These are phyloP conservation scores for Epichloe glyceriae DNA, from an alignment of 2,329 filamentous ascomycete species.

Conservation along the genomic window DNA sequence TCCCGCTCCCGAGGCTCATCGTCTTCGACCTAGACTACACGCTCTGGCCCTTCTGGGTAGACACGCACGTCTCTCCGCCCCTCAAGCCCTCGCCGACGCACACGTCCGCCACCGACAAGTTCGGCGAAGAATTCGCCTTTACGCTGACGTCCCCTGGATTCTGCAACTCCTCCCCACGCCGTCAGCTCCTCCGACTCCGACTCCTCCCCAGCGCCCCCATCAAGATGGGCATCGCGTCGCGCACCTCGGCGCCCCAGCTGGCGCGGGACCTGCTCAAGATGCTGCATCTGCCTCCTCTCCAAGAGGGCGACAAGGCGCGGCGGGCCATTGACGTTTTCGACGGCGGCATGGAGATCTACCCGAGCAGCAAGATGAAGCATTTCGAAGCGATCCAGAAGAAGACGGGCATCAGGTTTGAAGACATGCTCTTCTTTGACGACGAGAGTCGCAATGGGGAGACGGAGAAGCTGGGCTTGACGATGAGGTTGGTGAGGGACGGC, in stretches of 20 bases:
- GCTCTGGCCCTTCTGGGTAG: conserved; percentile 97
- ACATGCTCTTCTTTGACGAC: conserved; percentile 96
- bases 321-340: conserved; percentile 48
- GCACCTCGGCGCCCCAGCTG: conserved; percentile 67
- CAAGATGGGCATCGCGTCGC: conserved; percentile 60
- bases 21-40: conserved; percentile 98
- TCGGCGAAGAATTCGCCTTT: conserved; percentile 56
- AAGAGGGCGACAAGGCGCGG: conserved; percentile 21
- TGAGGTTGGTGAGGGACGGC: conserved; percentile 71
- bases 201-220: conserved; percentile 17
- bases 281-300: conserved; percentile 41
- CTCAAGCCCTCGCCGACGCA: conserved; percentile 37
- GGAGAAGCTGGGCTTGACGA: conserved; percentile 63
- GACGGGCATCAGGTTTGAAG: conserved; percentile 58
- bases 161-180: conserved; percentile 40
- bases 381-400: conserved; percentile 61
- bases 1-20: conserved; percentile 68
- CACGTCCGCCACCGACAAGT: conserved; percentile 36
- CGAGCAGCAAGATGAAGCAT: conserved; percentile 73
- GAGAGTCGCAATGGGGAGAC: conserved; percentile 80
- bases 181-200: conserved; percentile 7
- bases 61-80: conserved; percentile 75
- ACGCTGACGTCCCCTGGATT: conserved; percentile 53
- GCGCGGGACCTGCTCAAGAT: conserved; percentile 69
- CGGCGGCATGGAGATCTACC: conserved; percentile 52